These are phyloP conservation scores for Neckera pumila DNA, from an alignment of 225 moss, liverwort and hornwort genomes.

Conservation along the genomic window DNA sequence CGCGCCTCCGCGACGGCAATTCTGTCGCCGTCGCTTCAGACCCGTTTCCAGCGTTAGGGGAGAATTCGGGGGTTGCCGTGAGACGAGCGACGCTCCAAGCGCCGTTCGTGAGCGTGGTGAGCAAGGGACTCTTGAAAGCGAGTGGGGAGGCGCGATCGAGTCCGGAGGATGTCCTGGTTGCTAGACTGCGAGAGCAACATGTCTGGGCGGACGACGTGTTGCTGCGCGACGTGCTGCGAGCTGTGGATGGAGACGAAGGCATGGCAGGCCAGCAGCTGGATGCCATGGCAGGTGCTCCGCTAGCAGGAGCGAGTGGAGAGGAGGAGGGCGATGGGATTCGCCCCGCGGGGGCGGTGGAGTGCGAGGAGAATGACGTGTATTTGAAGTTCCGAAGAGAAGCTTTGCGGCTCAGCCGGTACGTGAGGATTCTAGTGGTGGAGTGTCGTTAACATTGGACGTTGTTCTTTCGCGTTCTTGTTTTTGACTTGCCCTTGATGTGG, in stretches of 20 bases:
- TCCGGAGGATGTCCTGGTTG: slow-evolving; percentile 6
- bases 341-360: neutral
- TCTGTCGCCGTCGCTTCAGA: neutral
- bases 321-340: neutral
- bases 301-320: neutral
- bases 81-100: neutral
- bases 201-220: slow-evolving; percentile 41
- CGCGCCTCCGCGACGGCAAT: slow-evolving; percentile 7
- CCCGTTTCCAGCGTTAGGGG: slow-evolving; percentile 20
- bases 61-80: neutral
- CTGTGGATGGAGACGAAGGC: slow-evolving; percentile 27
- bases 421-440: neutral
- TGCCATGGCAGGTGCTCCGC: slow-evolving; percentile 16
- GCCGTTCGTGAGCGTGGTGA: slow-evolving; percentile 22
- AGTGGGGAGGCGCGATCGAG: neutral
- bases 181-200: slow-evolving; percentile 22
- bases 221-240: slow-evolving; percentile 31
- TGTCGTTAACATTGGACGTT: neutral
- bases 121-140: neutral
- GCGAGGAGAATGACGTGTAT: slow-evolving; percentile 42
- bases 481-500: neutral
- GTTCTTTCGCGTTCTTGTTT: neutral
- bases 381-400: slow-evolving; percentile 39
- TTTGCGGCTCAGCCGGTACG: slow-evolving; percentile 38
- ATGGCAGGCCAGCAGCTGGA: slow-evolving; percentile 25